Base-by-base conservation (phyloP, 352 stramenopile genomes). In the Phytophthora niederhauseri region DNA sequence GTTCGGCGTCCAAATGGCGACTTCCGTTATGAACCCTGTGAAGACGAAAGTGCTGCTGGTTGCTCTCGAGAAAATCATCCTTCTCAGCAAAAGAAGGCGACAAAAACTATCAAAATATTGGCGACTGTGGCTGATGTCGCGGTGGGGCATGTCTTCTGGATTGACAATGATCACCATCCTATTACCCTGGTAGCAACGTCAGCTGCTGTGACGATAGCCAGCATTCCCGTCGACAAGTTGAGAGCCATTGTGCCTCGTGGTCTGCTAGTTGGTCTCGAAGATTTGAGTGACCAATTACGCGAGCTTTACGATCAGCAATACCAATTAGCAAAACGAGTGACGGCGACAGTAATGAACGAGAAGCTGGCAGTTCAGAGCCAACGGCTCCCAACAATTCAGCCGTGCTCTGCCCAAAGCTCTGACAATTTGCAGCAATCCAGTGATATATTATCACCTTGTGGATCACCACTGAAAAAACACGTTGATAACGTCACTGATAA, bases 71-170 rank as follows among this genome's bases (percentile, higher is more conserved):
- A 49, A 14, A 26, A 11, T 14, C 17, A 55, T 11, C 22, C 28
- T 19, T 6, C 26, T 57, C 57, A 31, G 28, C 17, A 41, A 28
- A 57, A 46, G 15, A 60, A 58, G 58, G 9, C 2, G 15, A n/a
- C 36, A 45, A 62, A 64, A 53, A 52, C 15, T 12, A 57, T 82
- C 2, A 80, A 72, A 41, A 65, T 88, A 36, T 49, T 85, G 49
- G 78, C 76, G 30, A 82, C 83, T 3, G 80, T 91, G 43, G 79
- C 78, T 11, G 76, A 91, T 43, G 81, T 90, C 5, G 61, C 41
- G n/a, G 64, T 57, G 5, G 81, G 83, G 1, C 81, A 91, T 46
- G 56, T 89, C 6, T 87, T 89, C 45, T 91, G 79, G 80, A 66
- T 90, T 34, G 69, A 90, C n/a, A 60, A 28, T 0, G 53, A 57